A percentile compares a stretch with the other conserved stretches of the same genome.
phyloP scores from a whole-genome alignment of 169 alveolate genomes.

The Plasmodium chabaudi region DNA sequence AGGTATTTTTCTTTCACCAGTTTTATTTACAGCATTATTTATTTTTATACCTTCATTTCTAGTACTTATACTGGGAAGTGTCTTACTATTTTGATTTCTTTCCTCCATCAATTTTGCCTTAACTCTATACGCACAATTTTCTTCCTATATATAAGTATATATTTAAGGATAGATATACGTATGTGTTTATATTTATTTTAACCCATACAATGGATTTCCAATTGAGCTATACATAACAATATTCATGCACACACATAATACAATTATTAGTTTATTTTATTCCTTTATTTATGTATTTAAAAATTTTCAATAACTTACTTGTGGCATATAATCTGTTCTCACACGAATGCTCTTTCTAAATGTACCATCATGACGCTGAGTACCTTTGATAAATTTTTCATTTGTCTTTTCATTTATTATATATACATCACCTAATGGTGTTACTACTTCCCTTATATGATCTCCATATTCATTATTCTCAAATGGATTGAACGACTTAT shows the following conservation, averaged over 20 bases:
- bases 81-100: constrained; percentile 16
- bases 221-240: background rate
- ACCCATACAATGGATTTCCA: too few relatives aligned
- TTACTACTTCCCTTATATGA: constrained; percentile 54
- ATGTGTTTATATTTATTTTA: background rate
- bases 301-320: constrained; percentile 55
- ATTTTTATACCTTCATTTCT: background rate
- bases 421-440: constrained; percentile 82
- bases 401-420: constrained; percentile 78
- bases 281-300: background rate
- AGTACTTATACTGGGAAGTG: constrained; percentile 4
- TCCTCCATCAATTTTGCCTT: constrained; percentile 60
- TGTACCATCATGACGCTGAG: constrained; percentile 85
- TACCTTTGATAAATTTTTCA: constrained; percentile 79
- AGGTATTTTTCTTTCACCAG: constrained; percentile 42
- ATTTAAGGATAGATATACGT: constrained; percentile 5
- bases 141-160: constrained; percentile 24
- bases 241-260: background rate
- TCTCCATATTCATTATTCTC: constrained; percentile 29
- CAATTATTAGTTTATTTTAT: background rate
- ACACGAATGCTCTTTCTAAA: constrained; percentile 81
- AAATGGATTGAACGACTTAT: constrained; percentile 3
- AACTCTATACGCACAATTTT: constrained; percentile 59
- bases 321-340: constrained; percentile 85
- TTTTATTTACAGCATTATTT: constrained; percentile 10